Evolutionary conservation across 1,284 basidiomycete genomes (phyloP), one percentile per base, ranked within the genome.

Genomic region (Austroboletus olivaceoglutinosus): DNA sequence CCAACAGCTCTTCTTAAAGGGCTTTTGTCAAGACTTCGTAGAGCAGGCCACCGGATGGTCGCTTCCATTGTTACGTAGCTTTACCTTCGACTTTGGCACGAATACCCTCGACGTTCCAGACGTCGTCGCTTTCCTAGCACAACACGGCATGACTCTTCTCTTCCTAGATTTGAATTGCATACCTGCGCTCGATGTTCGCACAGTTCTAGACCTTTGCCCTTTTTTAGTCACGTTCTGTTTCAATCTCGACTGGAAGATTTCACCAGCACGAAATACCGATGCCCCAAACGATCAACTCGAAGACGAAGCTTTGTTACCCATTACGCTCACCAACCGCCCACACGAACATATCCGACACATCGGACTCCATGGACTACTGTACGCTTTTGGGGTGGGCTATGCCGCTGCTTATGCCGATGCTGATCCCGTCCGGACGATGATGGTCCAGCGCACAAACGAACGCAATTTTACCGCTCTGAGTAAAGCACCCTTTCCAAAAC

Each of bases 11-110:
- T 77, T 78, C 7, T 61, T 89, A 1, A 71, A 73, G 2, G 86
- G 86, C 0, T 71, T 76, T 38, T 78, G 78, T 43, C 76, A 78
- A 27, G 80, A 83, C 44, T 81, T 89, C 57, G 58, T 87, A 8
- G 87, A 89, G 49, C 81, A 88, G 56, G 80, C 83, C 0, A 70
- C 70, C 0, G 80, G 75, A 1, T 89, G 87, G 87, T 69, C 72
- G 6, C 63, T 89, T n/a, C 83, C 85, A 2, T 58, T 76, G 19
- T 70, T 89, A 13, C 71, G 68, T 18, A 75, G 71, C 18, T 69
- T 87, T 47, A 75, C 82, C 4, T 70, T 89, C 41, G 76, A 86
- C 62, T 78, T 73, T 57, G 70, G 70, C 13, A 62, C 60, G 25
- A 55, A 75, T 57, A 62, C 69, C 51, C 63, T 76, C 45, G 81